phyloP scores from a whole-genome alignment of 73 alveolate species.

The Paramecium caudatum region DNA sequence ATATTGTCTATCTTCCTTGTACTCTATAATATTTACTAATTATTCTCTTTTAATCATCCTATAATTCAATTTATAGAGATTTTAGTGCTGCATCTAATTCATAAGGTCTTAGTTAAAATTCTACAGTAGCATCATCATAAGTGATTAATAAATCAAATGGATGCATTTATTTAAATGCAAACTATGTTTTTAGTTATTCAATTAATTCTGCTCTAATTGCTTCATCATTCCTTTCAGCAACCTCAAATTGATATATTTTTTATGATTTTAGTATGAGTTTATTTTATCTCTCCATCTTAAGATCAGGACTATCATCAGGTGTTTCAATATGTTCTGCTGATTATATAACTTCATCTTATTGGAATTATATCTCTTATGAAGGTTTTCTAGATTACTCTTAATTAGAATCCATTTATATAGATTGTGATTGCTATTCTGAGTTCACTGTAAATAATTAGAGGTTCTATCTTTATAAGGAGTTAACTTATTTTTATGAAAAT shows the following conservation, averaged over 20 bases:
- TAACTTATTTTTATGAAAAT: too few relatives aligned
- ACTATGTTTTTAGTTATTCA: slow-evolving; percentile 12
- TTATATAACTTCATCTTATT: too few relatives aligned
- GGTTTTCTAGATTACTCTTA: too few relatives aligned
- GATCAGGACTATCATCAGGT: slow-evolving; percentile 28
- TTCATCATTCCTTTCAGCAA: slow-evolving; percentile 34
- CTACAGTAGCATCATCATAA: slow-evolving; percentile 33
- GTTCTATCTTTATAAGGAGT: too few relatives aligned
- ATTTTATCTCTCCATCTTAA: slow-evolving; percentile 22
- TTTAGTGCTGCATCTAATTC: slow-evolving; percentile 44
- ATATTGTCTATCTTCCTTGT: not conserved
- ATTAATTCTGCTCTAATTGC: slow-evolving; percentile 24
- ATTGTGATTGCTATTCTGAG: too few relatives aligned
- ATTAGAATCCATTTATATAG: too few relatives aligned
- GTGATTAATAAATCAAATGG: slow-evolving; percentile 44
- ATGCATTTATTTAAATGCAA: slow-evolving; percentile 40
- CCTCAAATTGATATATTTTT: not conserved
- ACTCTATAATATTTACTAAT: slow-evolving; percentile 3
- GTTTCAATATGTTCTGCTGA: too few relatives aligned
- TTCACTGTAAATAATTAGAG: too few relatives aligned
- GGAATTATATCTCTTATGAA: too few relatives aligned
- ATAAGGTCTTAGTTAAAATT: slow-evolving; percentile 12
- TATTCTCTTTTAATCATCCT: not conserved
- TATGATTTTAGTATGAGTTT: not conserved
- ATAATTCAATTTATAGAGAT: not conserved